Evolutionary conservation across 2,329 filamentous ascomycete genomes (phyloP).

Genomic region (Pseudocercospora ulei): DNA sequence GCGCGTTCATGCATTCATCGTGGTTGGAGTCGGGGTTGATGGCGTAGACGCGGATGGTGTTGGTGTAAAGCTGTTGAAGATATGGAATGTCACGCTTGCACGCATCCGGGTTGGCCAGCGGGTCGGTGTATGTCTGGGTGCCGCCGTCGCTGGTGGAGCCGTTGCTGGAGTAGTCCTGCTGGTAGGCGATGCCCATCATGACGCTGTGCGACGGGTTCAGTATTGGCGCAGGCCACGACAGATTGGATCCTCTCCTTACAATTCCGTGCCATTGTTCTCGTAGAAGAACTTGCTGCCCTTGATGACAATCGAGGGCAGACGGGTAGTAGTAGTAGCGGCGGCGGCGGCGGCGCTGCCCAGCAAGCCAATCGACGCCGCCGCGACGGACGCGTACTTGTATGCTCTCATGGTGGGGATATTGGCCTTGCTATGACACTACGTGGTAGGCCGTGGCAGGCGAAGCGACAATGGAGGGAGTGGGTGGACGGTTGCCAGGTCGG

Average conservation of each 20-base stretch:
- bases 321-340: no score
- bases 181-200: constrained; percentile 91
- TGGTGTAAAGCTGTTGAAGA: constrained; percentile 69
- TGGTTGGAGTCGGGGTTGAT: constrained; percentile 73
- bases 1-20: constrained; percentile 69
- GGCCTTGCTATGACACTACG: constrained; percentile 9
- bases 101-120: constrained; percentile 58
- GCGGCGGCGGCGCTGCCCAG: constrained; percentile 41
- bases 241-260: constrained; percentile 42
- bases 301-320: constrained; percentile 55
- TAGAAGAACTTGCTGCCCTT: constrained; percentile 89
- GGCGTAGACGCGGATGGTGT: constrained; percentile 91
- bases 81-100: constrained; percentile 83
- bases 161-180: constrained; percentile 55
- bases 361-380: constrained; percentile 40
- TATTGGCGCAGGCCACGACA: not conserved
- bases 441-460: constrained; percentile 2
- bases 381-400: constrained; percentile 42
- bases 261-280: constrained; percentile 66
- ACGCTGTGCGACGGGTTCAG: constrained; percentile 44
- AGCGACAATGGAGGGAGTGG: constrained; percentile 11
- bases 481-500: constrained; percentile 1
- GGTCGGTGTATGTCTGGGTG: constrained; percentile 59
- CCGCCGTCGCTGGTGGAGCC: constrained; percentile 36
- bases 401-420: constrained; percentile 43